These are phyloP conservation scores for Gracilaria domingensis DNA, from an alignment of 23 red algal genomes.

Conservation along the genomic window DNA sequence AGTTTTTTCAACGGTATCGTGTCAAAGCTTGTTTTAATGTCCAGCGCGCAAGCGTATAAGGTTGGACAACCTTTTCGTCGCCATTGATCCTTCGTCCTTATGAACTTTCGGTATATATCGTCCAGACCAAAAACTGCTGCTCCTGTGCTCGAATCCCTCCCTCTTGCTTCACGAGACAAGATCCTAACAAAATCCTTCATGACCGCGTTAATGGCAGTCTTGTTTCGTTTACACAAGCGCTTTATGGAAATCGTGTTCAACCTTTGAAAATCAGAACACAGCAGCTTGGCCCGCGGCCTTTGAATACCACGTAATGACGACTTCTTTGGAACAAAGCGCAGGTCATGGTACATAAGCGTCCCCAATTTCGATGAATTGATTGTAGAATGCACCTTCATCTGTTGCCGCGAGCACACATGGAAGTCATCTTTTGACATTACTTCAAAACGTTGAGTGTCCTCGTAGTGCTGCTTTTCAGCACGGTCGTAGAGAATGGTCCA, in stretches of 20 bases:
- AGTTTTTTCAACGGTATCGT: slow-evolving; percentile 57
- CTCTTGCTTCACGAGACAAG: not conserved
- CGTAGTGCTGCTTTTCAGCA: slow-evolving; percentile 43
- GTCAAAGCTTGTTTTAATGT: slow-evolving; percentile 70
- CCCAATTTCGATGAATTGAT: not conserved
- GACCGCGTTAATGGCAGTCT: not conserved
- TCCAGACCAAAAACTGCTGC: slow-evolving; percentile 61
- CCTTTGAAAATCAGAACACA: not conserved
- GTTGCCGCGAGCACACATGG: not conserved
- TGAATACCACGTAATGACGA: slow-evolving; percentile 64
- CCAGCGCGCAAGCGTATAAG: slow-evolving; percentile 41
- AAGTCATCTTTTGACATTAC: slow-evolving; percentile 43
- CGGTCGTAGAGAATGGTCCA: slow-evolving; percentile 56
- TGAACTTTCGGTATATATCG: slow-evolving; percentile 47
- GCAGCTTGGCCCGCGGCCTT: slow-evolving; percentile 32
- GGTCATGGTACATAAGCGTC: slow-evolving; percentile 22
- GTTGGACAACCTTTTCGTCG: slow-evolving; percentile 2
- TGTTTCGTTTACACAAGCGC: not conserved
- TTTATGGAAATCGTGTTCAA: not conserved
- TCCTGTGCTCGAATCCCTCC: not conserved
- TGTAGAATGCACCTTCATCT: not conserved
- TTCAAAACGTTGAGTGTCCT: slow-evolving; percentile 34
- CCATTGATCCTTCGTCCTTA: slow-evolving; percentile 24
- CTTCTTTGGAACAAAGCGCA: slow-evolving; percentile 69
- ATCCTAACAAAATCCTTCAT: slow-evolving; percentile 27